Conservation (phyloP, 176 grass and related monocot genomes). For the Ensete glaucum region DNA sequence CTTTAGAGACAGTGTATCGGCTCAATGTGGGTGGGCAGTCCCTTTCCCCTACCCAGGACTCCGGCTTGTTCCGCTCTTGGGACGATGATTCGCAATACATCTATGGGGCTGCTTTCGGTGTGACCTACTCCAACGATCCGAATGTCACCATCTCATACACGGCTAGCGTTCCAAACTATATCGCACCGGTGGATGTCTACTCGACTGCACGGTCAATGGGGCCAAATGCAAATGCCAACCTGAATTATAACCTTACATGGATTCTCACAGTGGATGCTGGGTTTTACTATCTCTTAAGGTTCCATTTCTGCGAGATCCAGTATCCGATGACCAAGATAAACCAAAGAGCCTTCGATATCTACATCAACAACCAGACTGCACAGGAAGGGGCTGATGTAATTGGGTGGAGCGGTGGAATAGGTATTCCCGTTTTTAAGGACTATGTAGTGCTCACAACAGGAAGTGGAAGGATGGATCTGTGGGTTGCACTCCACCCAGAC, state of each 20-base stretch:
- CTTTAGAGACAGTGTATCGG: constrained; percentile 5
- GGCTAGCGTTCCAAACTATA: neutral
- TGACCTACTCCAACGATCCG: neutral
- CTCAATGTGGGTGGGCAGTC: constrained; percentile 7
- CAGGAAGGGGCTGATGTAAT: constrained; percentile 5
- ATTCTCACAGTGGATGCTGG: constrained; percentile 7
- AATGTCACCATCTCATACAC: constrained; percentile 11
- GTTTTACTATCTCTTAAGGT: constrained; percentile 7
- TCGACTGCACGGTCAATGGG: constrained; percentile 10
- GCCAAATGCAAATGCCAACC: neutral
- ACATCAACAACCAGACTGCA: constrained; percentile 9
- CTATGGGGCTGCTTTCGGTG: neutral
- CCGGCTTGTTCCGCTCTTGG: neutral
- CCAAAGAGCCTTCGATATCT: neutral
- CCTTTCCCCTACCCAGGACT: constrained; percentile 2
- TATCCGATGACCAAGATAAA: neutral
- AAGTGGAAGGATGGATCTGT: constrained; percentile 30
- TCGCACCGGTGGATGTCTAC: constrained; percentile 1
- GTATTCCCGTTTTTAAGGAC: neutral
- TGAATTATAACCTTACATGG: constrained; percentile 10
- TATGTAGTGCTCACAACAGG: constrained; percentile 14
- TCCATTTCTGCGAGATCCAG: constrained; percentile 13
- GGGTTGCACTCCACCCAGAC: constrained; percentile 38
- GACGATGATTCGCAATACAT: neutral
- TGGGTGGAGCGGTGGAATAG: neutral